These are phyloP conservation scores for Naganishia albida DNA, from an alignment of 1,284 basidiomycete genomes.

Conservation along the genomic window DNA sequence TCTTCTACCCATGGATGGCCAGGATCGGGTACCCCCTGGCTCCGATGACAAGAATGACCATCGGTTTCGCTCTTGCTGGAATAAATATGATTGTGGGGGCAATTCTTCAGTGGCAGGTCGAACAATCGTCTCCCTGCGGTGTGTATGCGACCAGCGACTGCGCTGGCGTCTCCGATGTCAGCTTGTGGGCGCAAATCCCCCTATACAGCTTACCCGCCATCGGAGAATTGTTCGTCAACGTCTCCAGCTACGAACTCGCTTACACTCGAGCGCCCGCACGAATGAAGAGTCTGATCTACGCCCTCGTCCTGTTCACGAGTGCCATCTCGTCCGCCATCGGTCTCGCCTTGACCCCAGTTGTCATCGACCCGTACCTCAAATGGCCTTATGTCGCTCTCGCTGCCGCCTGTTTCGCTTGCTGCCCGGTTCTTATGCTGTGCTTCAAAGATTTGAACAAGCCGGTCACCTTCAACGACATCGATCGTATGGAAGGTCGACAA, in stretches of 20 bases:
- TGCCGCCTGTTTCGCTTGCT: slow-evolving; percentile 41
- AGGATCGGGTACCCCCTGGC: slow-evolving; percentile 49
- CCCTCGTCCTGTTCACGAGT: slow-evolving; percentile 54
- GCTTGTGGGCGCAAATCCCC: slow-evolving; percentile 54
- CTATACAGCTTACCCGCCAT: slow-evolving; percentile 56
- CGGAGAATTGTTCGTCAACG: slow-evolving; percentile 58
- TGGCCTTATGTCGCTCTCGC: slow-evolving; percentile 54
- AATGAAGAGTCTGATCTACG: slow-evolving; percentile 55
- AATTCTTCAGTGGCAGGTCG: slow-evolving; percentile 57
- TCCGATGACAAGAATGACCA: slow-evolving; percentile 49
- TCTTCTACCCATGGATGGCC: slow-evolving; percentile 55
- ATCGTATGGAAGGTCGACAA: slow-evolving; percentile 44
- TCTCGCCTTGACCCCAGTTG: slow-evolving; percentile 46
- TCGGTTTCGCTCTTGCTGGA: slow-evolving; percentile 49
- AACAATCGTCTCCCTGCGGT: slow-evolving; percentile 55
- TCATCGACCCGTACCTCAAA: slow-evolving; percentile 56
- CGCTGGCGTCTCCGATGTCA: slow-evolving; percentile 35
- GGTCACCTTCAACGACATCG: slow-evolving; percentile 43
- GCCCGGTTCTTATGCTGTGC: slow-evolving; percentile 44
- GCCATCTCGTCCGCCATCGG: slow-evolving; percentile 56
- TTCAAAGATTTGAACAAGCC: slow-evolving; percentile 50
- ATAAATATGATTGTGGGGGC: slow-evolving; percentile 54
- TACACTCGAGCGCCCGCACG: slow-evolving; percentile 55
- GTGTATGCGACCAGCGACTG: slow-evolving; percentile 49
- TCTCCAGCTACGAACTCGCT: slow-evolving; percentile 58